These are phyloP conservation scores for Neocucurbitaria cava DNA, from an alignment of 2,329 filamentous ascomycete genomes.

Conservation along the genomic window DNA sequence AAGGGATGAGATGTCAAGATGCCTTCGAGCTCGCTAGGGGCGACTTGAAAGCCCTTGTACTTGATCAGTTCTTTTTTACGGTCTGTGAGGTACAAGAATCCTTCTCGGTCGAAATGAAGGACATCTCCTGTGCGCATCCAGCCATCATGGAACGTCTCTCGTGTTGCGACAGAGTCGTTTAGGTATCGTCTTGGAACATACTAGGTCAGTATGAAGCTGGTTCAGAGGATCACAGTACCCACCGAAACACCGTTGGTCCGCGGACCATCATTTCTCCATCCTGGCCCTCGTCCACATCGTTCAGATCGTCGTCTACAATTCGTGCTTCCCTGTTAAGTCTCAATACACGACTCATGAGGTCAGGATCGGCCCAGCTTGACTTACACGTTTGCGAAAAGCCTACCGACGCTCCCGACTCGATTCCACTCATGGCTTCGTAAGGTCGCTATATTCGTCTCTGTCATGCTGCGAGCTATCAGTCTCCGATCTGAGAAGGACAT, in stretches of 20 bases:
- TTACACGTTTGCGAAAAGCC: conserved; percentile 17
- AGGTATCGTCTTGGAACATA: conserved; percentile 29
- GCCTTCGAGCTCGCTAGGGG: conserved; percentile 43
- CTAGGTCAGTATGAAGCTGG: background rate
- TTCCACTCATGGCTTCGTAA: conserved; percentile 16
- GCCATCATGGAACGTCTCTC: conserved; percentile 29
- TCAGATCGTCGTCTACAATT: conserved; percentile 37
- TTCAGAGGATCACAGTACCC: background rate
- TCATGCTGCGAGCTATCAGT: conserved; percentile 16
- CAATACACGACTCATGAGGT: background rate
- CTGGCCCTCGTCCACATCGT: conserved; percentile 33
- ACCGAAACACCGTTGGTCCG: conserved; percentile 33
- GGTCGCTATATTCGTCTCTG: conserved; percentile 21
- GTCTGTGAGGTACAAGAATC: conserved; percentile 41
- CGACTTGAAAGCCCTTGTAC: conserved; percentile 42
- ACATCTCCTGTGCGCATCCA: conserved; percentile 46
- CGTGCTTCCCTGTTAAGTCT: conserved; percentile 19
- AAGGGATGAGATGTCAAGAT: conserved; percentile 35
- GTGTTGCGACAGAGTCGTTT: conserved; percentile 32
- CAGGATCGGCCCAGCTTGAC: background rate
- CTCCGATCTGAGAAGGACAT: background rate
- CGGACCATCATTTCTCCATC: conserved; percentile 38
- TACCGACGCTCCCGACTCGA: conserved; percentile 22
- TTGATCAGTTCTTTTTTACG: conserved; percentile 46
- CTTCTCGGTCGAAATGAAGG: conserved; percentile 33